These are phyloP conservation scores for Orbilia brochopaga DNA, from an alignment of 2,329 filamentous ascomycete species.

Conservation along the genomic window DNA sequence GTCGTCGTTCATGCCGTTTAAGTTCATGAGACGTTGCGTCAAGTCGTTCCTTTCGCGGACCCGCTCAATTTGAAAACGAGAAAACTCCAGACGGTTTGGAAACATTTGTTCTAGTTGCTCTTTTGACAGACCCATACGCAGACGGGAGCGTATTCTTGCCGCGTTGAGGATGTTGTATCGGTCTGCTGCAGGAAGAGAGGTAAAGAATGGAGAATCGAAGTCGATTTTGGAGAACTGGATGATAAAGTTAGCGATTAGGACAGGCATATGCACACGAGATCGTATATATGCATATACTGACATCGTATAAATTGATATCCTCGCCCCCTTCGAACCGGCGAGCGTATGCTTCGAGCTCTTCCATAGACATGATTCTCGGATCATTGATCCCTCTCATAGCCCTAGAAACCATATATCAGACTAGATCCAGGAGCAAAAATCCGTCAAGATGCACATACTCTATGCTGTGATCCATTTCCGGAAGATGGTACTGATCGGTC, in stretches of 20 bases:
- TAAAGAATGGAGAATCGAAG: constrained; percentile 94
- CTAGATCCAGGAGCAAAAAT: background rate
- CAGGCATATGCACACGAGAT: too few relatives aligned
- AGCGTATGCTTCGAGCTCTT: constrained; percentile 92
- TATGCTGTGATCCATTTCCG: constrained; percentile 78
- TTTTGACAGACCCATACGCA: constrained; percentile 95
- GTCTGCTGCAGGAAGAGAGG: constrained; percentile 84
- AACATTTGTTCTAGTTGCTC: constrained; percentile 97
- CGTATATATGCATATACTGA: background rate
- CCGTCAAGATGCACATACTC: constrained; percentile 60
- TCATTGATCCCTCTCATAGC: constrained; percentile 86
- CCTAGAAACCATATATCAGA: background rate
- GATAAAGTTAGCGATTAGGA: constrained; percentile 57
- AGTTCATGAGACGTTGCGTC: constrained; percentile 90
- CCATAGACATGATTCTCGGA: constrained; percentile 92
- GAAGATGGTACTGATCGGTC: constrained; percentile 93
- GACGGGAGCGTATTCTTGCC: constrained; percentile 80
- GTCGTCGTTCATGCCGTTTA: constrained; percentile 84
- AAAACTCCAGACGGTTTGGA: constrained; percentile 95
- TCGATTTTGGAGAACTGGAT: constrained; percentile 99
- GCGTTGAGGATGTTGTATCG: constrained; percentile 98
- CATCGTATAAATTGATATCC: constrained; percentile 66
- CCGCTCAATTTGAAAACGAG: constrained; percentile 91
- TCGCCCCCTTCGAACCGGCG: constrained; percentile 89
- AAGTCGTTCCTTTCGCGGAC: constrained; percentile 91